Evolutionary conservation across 495 filamentous ascomycete species (phyloP).

Genomic region (Xylaria bambusicola): DNA sequence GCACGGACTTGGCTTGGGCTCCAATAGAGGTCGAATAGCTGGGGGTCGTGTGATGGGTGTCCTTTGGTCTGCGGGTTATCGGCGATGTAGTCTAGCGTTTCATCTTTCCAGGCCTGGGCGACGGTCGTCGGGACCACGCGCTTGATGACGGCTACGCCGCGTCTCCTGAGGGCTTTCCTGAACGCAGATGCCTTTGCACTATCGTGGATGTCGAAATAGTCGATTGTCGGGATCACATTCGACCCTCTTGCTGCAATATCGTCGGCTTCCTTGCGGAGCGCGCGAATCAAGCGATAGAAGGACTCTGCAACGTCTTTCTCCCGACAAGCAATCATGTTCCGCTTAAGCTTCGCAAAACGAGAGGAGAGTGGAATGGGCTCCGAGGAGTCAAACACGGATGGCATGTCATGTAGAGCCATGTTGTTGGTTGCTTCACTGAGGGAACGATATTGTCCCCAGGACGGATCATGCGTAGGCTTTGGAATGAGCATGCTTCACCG

Average conservation of each 20-base stretch:
- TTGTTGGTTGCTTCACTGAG: constrained; percentile 1
- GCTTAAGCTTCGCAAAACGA: constrained; percentile 73
- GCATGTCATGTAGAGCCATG: constrained; percentile 7
- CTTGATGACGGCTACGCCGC: constrained; percentile 64
- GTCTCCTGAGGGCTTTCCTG: constrained; percentile 50
- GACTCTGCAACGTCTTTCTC: constrained; percentile 60
- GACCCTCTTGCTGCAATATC: constrained; percentile 42
- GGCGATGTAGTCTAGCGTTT: constrained; percentile 56
- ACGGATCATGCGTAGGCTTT: not conserved
- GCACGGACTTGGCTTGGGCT: constrained; percentile 72
- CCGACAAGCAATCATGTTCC: constrained; percentile 59
- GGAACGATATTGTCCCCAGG: not conserved
- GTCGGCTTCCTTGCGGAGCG: constrained; percentile 56
- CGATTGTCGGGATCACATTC: constrained; percentile 60
- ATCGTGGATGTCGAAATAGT: constrained; percentile 58
- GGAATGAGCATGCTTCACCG: not conserved
- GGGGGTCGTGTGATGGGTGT: constrained; percentile 48
- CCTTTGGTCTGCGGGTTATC: constrained; percentile 51
- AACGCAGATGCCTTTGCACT: constrained; percentile 46
- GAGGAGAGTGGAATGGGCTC: constrained; percentile 59
- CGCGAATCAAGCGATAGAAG: constrained; percentile 67
- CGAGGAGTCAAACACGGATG: constrained; percentile 9
- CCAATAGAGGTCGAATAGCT: constrained; percentile 86
- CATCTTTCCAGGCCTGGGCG: constrained; percentile 54
- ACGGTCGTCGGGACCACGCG: constrained; percentile 58